A percentile compares a stretch with the other conserved stretches of the same genome.
These are phyloP conservation scores for Penicillium hordei DNA, from an alignment of 2,329 filamentous ascomycete genomes.

Conservation along the genomic window DNA sequence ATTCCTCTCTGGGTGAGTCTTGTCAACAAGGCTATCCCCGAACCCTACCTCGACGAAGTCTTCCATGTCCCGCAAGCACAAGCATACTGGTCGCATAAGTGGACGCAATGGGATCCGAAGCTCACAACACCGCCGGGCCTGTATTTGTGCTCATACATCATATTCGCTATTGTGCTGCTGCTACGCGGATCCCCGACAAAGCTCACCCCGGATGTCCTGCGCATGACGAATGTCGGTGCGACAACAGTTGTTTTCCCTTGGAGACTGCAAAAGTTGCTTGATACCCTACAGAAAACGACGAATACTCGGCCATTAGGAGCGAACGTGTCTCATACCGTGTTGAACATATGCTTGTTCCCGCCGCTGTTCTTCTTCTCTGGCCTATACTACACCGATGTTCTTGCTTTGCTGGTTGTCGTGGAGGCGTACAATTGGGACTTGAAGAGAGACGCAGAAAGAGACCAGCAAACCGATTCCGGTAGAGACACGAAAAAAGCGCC, in stretches of 20 bases:
- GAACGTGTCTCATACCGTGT: conserved; percentile 49
- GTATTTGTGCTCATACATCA: conserved; percentile 57
- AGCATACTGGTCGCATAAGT: conserved; percentile 74
- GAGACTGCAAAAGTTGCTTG: conserved; percentile 55
- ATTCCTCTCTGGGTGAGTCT: conserved; percentile 44
- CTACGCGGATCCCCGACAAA: conserved; percentile 33
- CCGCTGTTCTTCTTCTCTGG: conserved; percentile 94
- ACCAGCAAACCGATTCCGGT: conserved; percentile 25
- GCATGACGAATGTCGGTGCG: conserved; percentile 40
- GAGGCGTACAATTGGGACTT: conserved; percentile 60
- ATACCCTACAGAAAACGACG: conserved; percentile 42
- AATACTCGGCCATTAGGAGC: conserved; percentile 33
- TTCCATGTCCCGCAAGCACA: conserved; percentile 84
- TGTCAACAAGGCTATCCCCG: conserved; percentile 52
- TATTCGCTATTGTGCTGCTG: conserved; percentile 25
- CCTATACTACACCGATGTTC: conserved; percentile 91
- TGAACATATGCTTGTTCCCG: conserved; percentile 84
- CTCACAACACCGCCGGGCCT: conserved; percentile 94
- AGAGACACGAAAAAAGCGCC: not conserved
- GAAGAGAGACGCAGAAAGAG: conserved; percentile 27
- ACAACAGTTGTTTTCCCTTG: conserved; percentile 44
- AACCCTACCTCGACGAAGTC: conserved; percentile 59
- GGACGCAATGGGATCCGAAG: conserved; percentile 86
- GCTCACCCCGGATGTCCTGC: conserved; percentile 36
- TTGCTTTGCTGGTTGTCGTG: conserved; percentile 75